Evolutionary conservation across 768 basidiomycete genomes (phyloP), one percentile per base, ranked within the genome.

Genomic region (Tulasnella sp.): DNA sequence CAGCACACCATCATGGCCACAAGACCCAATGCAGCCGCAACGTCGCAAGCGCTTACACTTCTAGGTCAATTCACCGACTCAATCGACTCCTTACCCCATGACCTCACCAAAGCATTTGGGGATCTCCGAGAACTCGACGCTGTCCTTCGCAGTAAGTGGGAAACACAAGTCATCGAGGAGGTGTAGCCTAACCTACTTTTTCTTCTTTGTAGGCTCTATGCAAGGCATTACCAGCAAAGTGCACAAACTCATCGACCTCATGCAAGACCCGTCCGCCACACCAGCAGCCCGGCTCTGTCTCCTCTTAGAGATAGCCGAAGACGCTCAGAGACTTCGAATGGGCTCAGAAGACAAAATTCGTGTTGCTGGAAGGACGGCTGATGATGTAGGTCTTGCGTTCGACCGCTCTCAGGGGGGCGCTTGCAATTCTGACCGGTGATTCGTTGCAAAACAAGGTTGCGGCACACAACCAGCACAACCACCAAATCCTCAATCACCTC

Each of bases 41-140:
- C 73, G 12, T 36, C 34, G 16, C 80, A 79, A 39, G 44, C 74
- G 3, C 52, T 75, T 38, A 73, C 76, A 36, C 88, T 94, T 80
- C 90, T 96, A 82, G 88, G 90, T 79, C 94, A 96, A 85, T 96
- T 95, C 87, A 92, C 92, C 21, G 96, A 99, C 85, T 92, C 93
- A 38, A 92, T 99, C 85, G 97, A 98, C 87, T 90, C 96, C 31
- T 90, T 99, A 78, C 97, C 97, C 80, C 89, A 94, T 81, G 96
- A 98, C 86, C 92, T 99, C 85, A 97, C 97, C 18, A 92, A 95
- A 85, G 92, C 92, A 85, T 94, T 98, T 85, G 94, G 93, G 16
- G 98, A 99, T 88, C 91, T 99, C 77, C 94, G 96, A 81, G 98
- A 99, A 87, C 94, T 99, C 86, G 98, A 99, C 85, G 98, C 97